phyloP scores from a whole-genome alignment of 176 grass and related monocot genomes.

The Aegilops umbellulata region DNA sequence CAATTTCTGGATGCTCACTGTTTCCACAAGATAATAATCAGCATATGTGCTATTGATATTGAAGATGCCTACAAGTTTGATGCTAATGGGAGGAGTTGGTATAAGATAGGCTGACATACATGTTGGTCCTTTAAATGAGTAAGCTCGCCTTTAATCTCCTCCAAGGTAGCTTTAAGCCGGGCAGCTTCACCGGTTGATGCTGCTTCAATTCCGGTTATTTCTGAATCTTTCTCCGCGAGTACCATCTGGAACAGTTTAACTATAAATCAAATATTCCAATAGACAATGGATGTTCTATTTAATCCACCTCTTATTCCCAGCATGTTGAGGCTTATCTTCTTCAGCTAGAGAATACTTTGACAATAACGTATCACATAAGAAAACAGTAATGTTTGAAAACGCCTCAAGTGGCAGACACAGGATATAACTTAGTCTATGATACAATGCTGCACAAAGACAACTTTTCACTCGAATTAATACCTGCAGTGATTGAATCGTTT shows the following conservation, averaged over 20 bases:
- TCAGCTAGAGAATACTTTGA: slow-evolving; percentile 12
- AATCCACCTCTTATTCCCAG: neutral
- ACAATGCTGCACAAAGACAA: slow-evolving; percentile 24
- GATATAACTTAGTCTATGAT: neutral
- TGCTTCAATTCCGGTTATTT: slow-evolving; percentile 96
- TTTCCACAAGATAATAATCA: slow-evolving; percentile 21
- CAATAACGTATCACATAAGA: slow-evolving; percentile 24
- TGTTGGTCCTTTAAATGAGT: slow-evolving; percentile 65
- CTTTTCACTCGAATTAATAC: slow-evolving; percentile 34
- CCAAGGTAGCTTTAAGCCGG: slow-evolving; percentile 77
- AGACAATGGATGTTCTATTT: neutral
- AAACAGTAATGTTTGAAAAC: neutral
- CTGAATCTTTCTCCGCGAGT: slow-evolving; percentile 80
- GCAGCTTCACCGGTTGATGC: slow-evolving; percentile 92
- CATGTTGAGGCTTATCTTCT: slow-evolving; percentile 18
- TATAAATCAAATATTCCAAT: slow-evolving; percentile 17
- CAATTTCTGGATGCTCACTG: neutral
- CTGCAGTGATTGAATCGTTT: slow-evolving; percentile 96
- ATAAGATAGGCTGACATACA: slow-evolving; percentile 47
- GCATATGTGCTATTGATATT: neutral
- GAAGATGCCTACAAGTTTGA: slow-evolving; percentile 1
- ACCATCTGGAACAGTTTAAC: slow-evolving; percentile 54
- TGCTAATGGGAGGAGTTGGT: slow-evolving; percentile 4
- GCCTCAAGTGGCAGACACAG: neutral
- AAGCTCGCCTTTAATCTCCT: slow-evolving; percentile 85